These are phyloP conservation scores for Calonectria fujianensis DNA, from an alignment of 2,329 filamentous ascomycete genomes.

Conservation along the genomic window DNA sequence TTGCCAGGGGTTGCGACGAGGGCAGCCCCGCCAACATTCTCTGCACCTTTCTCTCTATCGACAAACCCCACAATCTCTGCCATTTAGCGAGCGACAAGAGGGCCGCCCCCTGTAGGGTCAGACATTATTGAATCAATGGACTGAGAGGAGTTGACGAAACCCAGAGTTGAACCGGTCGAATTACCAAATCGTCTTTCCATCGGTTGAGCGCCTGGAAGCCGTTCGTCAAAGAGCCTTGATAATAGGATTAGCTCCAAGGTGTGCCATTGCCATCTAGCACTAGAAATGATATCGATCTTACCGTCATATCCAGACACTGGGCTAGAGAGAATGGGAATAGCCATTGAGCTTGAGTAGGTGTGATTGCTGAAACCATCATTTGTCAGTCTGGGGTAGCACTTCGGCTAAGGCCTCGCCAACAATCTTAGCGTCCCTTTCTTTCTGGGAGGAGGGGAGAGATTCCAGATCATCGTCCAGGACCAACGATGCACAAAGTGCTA, in stretches of 20 bases:
- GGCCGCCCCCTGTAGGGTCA: slow-evolving; percentile 67
- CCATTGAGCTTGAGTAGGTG: not conserved
- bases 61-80: not conserved
- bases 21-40: not conserved
- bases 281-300: not conserved
- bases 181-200: not conserved
- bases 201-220: slow-evolving; percentile 1
- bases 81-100: slow-evolving; percentile 59
- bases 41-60: slow-evolving; percentile 53
- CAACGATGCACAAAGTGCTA: not conserved
- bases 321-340: not conserved
- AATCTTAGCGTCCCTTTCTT: not conserved
- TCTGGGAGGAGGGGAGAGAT: not conserved
- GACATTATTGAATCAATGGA: slow-evolving; percentile 21
- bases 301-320: slow-evolving; percentile 1
- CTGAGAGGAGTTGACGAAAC: slow-evolving; percentile 25
- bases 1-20: not conserved
- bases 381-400: not conserved
- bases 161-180: slow-evolving; percentile 4
- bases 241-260: not conserved
- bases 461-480: no score
- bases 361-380: slow-evolving; percentile 8
- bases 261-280: not conserved
- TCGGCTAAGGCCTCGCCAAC: not conserved
- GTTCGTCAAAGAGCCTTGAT: slow-evolving; percentile 1